These are phyloP conservation scores for Triticum monococcum DNA, from an alignment of 176 grass and related monocot species.

Conservation along the genomic window DNA sequence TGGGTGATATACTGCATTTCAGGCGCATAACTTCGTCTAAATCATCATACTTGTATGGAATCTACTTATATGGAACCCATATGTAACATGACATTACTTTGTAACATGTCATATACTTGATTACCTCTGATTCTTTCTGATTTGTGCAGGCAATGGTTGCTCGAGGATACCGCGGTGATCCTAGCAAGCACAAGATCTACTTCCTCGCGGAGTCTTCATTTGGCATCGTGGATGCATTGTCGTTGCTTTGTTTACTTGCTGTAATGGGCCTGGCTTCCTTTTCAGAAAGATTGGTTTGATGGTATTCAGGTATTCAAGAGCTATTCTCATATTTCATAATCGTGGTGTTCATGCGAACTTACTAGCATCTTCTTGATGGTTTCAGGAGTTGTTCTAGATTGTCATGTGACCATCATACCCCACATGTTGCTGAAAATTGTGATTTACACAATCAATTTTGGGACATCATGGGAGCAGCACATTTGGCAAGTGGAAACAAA, in stretches of 20 bases:
- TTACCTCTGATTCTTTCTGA: conserved; percentile 4
- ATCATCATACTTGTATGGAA: neutral
- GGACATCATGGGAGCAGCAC: neutral
- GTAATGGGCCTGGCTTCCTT: conserved; percentile 51
- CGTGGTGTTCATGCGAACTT: neutral
- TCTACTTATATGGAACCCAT: neutral
- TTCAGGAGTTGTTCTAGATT: conserved; percentile 7
- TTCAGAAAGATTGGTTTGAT: conserved; percentile 74
- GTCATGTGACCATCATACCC: neutral
- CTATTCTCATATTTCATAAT: conserved; percentile 22
- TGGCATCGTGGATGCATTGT: conserved; percentile 68
- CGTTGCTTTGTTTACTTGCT: conserved; percentile 74
- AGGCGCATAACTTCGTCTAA: neutral
- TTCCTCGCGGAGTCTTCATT: conserved; percentile 73
- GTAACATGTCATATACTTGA: too few relatives aligned
- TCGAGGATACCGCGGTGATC: conserved; percentile 84
- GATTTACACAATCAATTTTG: neutral
- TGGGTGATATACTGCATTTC: neutral
- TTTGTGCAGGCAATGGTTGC: conserved; percentile 82
- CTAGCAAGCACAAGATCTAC: conserved; percentile 77
- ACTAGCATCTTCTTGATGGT: neutral
- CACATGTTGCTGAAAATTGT: neutral
- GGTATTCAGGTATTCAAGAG: conserved; percentile 15
- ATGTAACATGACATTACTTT: too few relatives aligned
- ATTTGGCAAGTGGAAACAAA: neutral